Percentiles rank a stretch among this genome's conserved stretches.
Evolutionary conservation across 2,329 filamentous ascomycete genomes (phyloP).

Genomic region (Alternaria brassicicola): DNA sequence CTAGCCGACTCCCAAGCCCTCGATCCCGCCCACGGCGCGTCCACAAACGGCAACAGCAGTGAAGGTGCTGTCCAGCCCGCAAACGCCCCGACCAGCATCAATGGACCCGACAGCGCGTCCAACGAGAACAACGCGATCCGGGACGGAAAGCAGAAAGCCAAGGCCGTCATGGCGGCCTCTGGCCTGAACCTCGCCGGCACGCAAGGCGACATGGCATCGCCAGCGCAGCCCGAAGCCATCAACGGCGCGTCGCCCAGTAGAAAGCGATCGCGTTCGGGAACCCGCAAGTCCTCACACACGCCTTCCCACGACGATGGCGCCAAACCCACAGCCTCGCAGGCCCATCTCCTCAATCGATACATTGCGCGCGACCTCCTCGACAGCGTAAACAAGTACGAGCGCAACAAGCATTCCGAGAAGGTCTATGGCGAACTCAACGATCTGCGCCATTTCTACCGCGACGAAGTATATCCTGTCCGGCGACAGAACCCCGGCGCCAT

Average conservation of each 20-base stretch:
- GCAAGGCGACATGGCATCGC: conserved; percentile 35
- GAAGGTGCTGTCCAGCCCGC: conserved; percentile 45
- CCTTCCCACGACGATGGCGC: conserved; percentile 46
- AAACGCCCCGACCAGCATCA: conserved; percentile 31
- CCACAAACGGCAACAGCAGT: conserved; percentile 39
- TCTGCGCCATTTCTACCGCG: conserved; percentile 36
- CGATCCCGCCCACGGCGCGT: conserved; percentile 40
- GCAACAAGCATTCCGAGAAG: conserved; percentile 60
- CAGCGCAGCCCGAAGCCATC: conserved; percentile 46
- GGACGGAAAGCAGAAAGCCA: conserved; percentile 66
- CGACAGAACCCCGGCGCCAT: conserved; percentile 63
- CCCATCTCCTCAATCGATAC: conserved; percentile 66
- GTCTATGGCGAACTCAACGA: conserved; percentile 64
- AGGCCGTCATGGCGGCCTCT: conserved; percentile 63
- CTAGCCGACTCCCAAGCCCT: conserved; percentile 31
- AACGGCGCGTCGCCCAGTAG: conserved; percentile 59
- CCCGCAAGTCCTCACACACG: conserved; percentile 55
- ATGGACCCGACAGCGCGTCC: conserved; percentile 36
- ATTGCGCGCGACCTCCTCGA: conserved; percentile 68
- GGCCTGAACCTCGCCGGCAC: conserved; percentile 46
- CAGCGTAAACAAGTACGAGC: conserved; percentile 59
- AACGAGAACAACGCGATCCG: conserved; percentile 56
- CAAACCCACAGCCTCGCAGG: conserved; percentile 45
- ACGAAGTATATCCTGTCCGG: conserved; percentile 63
- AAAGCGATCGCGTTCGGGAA: conserved; percentile 66